Percentiles rank a stretch among this genome's conserved stretches.
Evolutionary conservation across 768 basidiomycete species (phyloP).

Genomic region (Mycena vulgaris): DNA sequence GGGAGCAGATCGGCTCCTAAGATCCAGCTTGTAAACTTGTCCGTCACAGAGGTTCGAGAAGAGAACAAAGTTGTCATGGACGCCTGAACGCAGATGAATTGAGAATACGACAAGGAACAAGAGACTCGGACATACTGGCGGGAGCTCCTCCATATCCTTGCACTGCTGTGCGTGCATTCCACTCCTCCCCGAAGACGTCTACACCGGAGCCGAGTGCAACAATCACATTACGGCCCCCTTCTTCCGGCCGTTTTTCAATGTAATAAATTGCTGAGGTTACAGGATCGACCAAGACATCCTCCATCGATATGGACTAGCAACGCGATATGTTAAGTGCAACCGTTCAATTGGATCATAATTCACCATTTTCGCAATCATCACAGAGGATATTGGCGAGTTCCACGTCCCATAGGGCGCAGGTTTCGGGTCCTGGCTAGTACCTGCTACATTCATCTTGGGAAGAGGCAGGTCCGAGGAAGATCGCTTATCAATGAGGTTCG

Average conservation of each 20-base stretch:
- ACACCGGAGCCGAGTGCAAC: conserved; percentile 54
- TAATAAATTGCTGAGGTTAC: conserved; percentile 58
- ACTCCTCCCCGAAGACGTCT: conserved; percentile 62
- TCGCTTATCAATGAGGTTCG: neutral
- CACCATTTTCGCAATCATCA: conserved; percentile 47
- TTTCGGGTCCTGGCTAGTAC: neutral
- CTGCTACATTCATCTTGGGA: neutral
- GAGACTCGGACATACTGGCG: conserved; percentile 40
- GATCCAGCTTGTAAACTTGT: conserved; percentile 56
- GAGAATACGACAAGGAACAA: neutral
- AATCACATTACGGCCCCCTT: conserved; percentile 58
- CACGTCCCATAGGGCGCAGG: conserved; percentile 55
- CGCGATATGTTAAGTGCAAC: neutral
- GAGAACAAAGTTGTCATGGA: conserved; percentile 57
- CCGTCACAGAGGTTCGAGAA: conserved; percentile 64
- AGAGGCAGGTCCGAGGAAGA: neutral
- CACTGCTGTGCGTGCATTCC: conserved; percentile 64
- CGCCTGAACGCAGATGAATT: conserved; percentile 36
- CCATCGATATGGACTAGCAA: conserved; percentile 19
- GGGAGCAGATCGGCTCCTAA: conserved; percentile 33
- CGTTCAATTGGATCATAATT: neutral
- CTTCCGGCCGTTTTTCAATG: conserved; percentile 52
- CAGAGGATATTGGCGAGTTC: conserved; percentile 52
- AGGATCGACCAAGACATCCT: conserved; percentile 59
- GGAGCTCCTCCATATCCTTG: conserved; percentile 74